Evolutionary conservation across 192 early-diverging fungal genomes (phyloP).

Genomic region (Coemansia sp.): DNA sequence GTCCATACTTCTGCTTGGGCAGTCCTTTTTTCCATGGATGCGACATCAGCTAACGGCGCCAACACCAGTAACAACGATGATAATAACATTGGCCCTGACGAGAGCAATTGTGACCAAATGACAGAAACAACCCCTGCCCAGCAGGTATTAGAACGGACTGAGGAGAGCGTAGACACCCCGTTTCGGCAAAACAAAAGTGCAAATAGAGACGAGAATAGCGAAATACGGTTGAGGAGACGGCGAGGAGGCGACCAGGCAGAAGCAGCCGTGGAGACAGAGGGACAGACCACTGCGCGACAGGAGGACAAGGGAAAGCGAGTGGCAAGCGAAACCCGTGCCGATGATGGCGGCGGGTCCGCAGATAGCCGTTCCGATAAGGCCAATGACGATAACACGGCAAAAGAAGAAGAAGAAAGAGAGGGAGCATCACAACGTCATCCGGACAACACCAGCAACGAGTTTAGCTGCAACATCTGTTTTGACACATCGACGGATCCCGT

Average conservation of each 20-base stretch:
- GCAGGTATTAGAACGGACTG: background rate
- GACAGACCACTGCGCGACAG: slow-evolving; percentile 8
- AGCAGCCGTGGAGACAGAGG: background rate
- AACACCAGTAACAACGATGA: background rate
- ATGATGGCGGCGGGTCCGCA: background rate
- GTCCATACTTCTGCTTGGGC: background rate
- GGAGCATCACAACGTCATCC: background rate
- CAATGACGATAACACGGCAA: slow-evolving; percentile 1
- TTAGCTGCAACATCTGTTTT: slow-evolving; percentile 61
- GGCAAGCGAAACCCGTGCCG: background rate
- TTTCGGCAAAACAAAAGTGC: background rate
- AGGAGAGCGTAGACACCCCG: background rate
- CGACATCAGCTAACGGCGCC: background rate
- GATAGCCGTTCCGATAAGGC: background rate
- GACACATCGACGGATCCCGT: slow-evolving; percentile 76
- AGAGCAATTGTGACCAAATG: background rate
- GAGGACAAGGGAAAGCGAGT: slow-evolving; percentile 16
- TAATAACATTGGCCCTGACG: background rate
- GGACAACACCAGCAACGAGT: slow-evolving; percentile 27
- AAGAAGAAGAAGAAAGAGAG: slow-evolving; percentile 21
- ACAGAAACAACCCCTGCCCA: background rate
- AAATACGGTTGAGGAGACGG: slow-evolving; percentile 16
- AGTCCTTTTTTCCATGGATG: slow-evolving; percentile 4
- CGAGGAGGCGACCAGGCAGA: slow-evolving; percentile 3
- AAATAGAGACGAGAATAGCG: background rate